Percentiles rank a stretch among this genome's conserved stretches.
phyloP scores from a whole-genome alignment of 441 rosid genomes.

The Kokia cookei region DNA sequence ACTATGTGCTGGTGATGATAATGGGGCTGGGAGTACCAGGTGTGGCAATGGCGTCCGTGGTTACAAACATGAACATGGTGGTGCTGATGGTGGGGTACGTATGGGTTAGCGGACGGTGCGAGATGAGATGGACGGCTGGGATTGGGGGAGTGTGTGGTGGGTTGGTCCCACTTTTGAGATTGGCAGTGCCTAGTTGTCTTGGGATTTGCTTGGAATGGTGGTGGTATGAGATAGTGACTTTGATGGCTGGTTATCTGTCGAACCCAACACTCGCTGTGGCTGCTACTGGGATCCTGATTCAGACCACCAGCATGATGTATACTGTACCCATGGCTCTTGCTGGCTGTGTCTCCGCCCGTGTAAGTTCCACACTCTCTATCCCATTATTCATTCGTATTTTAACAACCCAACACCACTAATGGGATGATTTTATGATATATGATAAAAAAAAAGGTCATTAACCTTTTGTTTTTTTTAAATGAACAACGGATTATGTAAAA shows the following conservation, averaged over 20 bases:
- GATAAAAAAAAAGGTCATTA: neutral
- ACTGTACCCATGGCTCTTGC: slow-evolving; percentile 97
- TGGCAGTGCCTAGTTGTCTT: slow-evolving; percentile 93
- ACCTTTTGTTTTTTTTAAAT: neutral
- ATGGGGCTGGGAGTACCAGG: slow-evolving; percentile 77
- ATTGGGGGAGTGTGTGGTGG: slow-evolving; percentile 48
- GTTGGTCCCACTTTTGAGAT: slow-evolving; percentile 58
- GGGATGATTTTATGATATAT: neutral
- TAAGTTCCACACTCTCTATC: slow-evolving; percentile 22
- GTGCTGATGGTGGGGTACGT: slow-evolving; percentile 72
- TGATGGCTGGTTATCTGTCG: slow-evolving; percentile 85
- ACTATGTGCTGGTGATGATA: slow-evolving; percentile 54
- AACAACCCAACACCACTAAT: neutral
- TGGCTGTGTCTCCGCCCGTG: slow-evolving; percentile 97
- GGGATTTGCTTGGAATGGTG: slow-evolving; percentile 99
- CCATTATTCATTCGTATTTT: neutral
- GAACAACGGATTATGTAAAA: neutral
- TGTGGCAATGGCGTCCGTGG: slow-evolving; percentile 88
- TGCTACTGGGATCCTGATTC: slow-evolving; percentile 89
- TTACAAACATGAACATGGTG: slow-evolving; percentile 80
- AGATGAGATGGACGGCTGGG: slow-evolving; percentile 40
- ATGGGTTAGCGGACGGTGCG: slow-evolving; percentile 50
- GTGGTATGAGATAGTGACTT: slow-evolving; percentile 97
- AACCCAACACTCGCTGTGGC: slow-evolving; percentile 83
- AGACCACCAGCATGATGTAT: slow-evolving; percentile 99